Conservation (phyloP, 2,329 filamentous ascomycete species). For the Calycina herbarum region DNA sequence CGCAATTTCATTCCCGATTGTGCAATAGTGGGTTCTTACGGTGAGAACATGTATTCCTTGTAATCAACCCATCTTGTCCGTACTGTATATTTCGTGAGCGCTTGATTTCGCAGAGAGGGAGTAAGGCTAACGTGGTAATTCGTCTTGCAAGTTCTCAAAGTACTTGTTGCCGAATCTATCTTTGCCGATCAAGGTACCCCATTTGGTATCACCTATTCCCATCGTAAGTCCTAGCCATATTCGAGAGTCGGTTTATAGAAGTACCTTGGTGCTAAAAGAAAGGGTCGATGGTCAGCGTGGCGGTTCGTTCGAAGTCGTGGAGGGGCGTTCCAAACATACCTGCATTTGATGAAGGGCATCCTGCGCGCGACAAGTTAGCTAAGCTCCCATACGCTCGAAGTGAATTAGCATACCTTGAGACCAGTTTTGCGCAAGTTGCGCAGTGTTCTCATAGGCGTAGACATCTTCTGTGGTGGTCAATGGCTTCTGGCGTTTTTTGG, state of each 20-base stretch:
- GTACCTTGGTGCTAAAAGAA: slow-evolving; percentile 36
- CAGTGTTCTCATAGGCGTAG: slow-evolving; percentile 83
- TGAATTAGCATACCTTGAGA: slow-evolving; percentile 65
- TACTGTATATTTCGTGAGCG: slow-evolving; percentile 51
- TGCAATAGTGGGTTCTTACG: slow-evolving; percentile 50
- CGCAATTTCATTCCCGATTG: slow-evolving; percentile 9
- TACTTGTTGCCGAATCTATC: slow-evolving; percentile 97
- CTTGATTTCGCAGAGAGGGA: background rate
- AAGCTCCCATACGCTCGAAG: slow-evolving; percentile 8
- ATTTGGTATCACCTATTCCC: slow-evolving; percentile 86
- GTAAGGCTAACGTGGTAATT: slow-evolving; percentile 72
- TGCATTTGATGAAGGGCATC: slow-evolving; percentile 91
- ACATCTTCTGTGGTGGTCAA: slow-evolving; percentile 64
- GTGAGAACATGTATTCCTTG: slow-evolving; percentile 80
- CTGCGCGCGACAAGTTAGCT: slow-evolving; percentile 52
- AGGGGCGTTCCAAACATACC: slow-evolving; percentile 57
- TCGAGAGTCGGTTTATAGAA: background rate
- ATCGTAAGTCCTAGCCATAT: slow-evolving; percentile 19
- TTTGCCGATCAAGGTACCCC: slow-evolving; percentile 77
- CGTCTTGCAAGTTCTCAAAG: slow-evolving; percentile 88
- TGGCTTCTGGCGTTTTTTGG: slow-evolving; percentile 25
- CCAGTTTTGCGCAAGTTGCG: slow-evolving; percentile 86
- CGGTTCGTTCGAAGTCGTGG: slow-evolving; percentile 24
- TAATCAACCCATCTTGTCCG: slow-evolving; percentile 98
- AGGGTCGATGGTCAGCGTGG: slow-evolving; percentile 24